Evolutionary conservation across 129 eudicot genomes (phyloP).

Genomic region (Saussurea involucrata): DNA sequence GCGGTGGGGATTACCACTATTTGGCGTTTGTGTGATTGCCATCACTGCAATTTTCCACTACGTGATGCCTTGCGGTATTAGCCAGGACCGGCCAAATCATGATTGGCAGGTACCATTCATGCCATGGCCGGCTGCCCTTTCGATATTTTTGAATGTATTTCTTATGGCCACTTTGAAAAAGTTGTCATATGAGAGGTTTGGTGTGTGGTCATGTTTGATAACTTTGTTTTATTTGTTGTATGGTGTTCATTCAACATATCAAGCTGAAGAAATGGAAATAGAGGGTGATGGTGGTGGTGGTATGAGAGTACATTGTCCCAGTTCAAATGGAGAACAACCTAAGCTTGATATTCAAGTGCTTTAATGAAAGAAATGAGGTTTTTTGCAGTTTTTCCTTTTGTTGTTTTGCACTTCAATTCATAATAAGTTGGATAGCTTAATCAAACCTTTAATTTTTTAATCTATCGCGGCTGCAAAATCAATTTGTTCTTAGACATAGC

Average conservation of each 20-base stretch:
- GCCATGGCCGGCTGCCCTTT: constrained; percentile 81
- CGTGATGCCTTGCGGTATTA: constrained; percentile 21
- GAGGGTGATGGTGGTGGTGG: constrained; percentile 14
- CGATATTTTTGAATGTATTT: constrained; percentile 67
- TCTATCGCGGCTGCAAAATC: background rate
- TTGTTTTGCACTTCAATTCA: background rate
- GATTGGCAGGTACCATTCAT: constrained; percentile 72
- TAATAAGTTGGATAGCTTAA: background rate
- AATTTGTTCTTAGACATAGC: too few species aligned
- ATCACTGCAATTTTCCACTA: constrained; percentile 50
- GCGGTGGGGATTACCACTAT: constrained; percentile 52
- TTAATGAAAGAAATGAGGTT: constrained; percentile 4
- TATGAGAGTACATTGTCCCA: constrained; percentile 26
- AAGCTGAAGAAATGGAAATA: constrained; percentile 46
- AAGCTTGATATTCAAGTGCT: constrained; percentile 50
- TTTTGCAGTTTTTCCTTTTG: constrained; percentile 4
- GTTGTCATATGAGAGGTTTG: constrained; percentile 63
- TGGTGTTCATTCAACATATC: constrained; percentile 78
- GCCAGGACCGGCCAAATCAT: background rate
- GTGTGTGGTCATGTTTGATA: constrained; percentile 66
- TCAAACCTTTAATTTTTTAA: background rate
- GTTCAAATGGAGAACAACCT: constrained; percentile 34
- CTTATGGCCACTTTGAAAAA: constrained; percentile 56
- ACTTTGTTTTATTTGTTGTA: constrained; percentile 60
- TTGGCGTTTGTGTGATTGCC: constrained; percentile 30